Evolutionary conservation across 1,284 basidiomycete genomes (phyloP), one percentile per base, ranked within the genome.

Genomic region (Leccinum angustisporum): DNA sequence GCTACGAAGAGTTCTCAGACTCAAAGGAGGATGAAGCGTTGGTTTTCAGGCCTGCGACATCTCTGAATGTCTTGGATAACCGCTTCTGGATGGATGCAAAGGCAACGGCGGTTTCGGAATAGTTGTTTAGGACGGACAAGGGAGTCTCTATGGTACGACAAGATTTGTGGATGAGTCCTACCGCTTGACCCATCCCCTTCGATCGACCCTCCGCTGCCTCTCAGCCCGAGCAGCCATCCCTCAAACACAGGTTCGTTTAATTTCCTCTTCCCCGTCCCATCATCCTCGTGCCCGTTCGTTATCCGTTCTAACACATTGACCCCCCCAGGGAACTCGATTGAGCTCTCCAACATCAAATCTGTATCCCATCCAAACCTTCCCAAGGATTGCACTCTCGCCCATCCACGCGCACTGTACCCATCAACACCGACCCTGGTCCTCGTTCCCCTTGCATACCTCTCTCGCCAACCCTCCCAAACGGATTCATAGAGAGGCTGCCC

Each of bases 101-200:
- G 6, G 84, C 82, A 31, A 80, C 80, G 4, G 83, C 82, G 4
- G 87, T 85, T 68, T 91, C 87, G 69, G 84, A 88, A 70, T 92
- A 92, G 72, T 91, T 88, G 67, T 85, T 86, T 62, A 92, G 79
- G 57, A 85, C 75, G 66, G 80, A 82, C 60, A 90, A 81, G 40
- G 91, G 81, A 9, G 79, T 77, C 68, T 92, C 90, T 59, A 92
- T 78, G 9, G 87, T 82, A 72, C 86, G 88, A 80, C 90, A 91
- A 4, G 88, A 86, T 72, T 88, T 91, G 79, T 91, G 90, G 21
- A 92, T 82, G 25, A 25, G 64, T 92, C 90, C 16, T 77, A 70
- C 50, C 89, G 83, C 62, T 91, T 89, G 11, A 77, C 72, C 48
- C 48, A 21, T 27, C 16, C 48, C 48, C 59, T 6, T 38, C 51